Conservation (phyloP, 1,284 basidiomycete genomes). For the Agroathelia rolfsii region DNA sequence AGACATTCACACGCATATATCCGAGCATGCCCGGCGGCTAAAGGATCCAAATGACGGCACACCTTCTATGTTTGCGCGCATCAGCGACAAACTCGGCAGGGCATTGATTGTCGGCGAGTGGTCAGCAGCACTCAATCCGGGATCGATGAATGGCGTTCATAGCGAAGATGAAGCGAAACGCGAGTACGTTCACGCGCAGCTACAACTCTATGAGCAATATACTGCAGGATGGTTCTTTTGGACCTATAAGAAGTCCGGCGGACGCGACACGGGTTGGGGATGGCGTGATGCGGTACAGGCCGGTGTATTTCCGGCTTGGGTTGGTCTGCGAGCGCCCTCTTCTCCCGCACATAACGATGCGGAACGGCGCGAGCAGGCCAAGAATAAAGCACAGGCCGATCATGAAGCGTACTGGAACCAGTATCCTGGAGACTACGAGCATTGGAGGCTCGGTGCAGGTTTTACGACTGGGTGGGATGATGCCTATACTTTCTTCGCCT, state of each 20-base stretch:
- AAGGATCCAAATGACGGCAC: constrained; percentile 30
- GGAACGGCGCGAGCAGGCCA: constrained; percentile 24
- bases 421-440: constrained; percentile 44
- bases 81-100: constrained; percentile 31
- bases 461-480: constrained; percentile 68
- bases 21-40: constrained; percentile 44
- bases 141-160: constrained; percentile 38
- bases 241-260: constrained; percentile 74
- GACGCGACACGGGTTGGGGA: constrained; percentile 71
- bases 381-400: constrained; percentile 27
- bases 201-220: constrained; percentile 54
- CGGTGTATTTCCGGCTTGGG: constrained; percentile 47
- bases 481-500: constrained; percentile 42
- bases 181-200: constrained; percentile 56
- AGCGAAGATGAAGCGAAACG: constrained; percentile 37
- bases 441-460: constrained; percentile 58
- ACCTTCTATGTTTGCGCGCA: constrained; percentile 32
- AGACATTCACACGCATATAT: constrained; percentile 49
- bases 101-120: constrained; percentile 76
- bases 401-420: constrained; percentile 53
- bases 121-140: constrained; percentile 70
- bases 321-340: constrained; percentile 25
- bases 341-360: constrained; percentile 16
- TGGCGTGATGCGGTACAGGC: constrained; percentile 58
- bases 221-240: constrained; percentile 83